These are phyloP conservation scores for Gastrolobium bilobum DNA, from an alignment of 306 rosid species.

Conservation along the genomic window DNA sequence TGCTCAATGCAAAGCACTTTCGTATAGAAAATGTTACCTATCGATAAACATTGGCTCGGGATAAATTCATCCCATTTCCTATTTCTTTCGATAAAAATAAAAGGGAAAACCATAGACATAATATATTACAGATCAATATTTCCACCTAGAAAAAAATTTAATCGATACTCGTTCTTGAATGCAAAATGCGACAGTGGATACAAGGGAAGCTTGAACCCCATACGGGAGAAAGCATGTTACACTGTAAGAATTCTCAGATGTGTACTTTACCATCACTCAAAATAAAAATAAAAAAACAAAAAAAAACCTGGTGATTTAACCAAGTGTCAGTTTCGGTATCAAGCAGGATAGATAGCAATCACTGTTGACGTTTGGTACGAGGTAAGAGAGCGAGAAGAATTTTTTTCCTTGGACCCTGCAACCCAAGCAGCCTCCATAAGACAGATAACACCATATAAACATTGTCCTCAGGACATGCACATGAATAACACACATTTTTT, in stretches of 20 bases:
- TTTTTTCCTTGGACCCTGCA: conserved; percentile 98
- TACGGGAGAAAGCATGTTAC: conserved; percentile 47
- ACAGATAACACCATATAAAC: conserved; percentile 11
- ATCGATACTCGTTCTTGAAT: conserved; percentile 32
- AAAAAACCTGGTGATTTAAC: conserved; percentile 41
- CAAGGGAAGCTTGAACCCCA: conserved; percentile 48
- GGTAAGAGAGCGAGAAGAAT: conserved; percentile 80
- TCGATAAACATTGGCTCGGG: not conserved
- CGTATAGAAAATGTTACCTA: conserved; percentile 4
- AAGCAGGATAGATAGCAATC: conserved; percentile 44
- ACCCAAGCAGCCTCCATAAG: conserved; percentile 52
- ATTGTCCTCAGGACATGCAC: conserved; percentile 15
- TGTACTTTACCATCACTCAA: conserved; percentile 44
- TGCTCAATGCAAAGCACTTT: conserved; percentile 23
- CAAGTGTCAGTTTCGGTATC: conserved; percentile 44
- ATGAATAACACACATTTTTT: not conserved
- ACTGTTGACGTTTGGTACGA: conserved; percentile 69
- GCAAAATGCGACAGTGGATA: conserved; percentile 48
- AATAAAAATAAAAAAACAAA: conserved; percentile 2
- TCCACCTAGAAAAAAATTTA: conserved; percentile 38
- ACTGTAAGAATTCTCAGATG: conserved; percentile 33
- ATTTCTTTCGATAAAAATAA: conserved; percentile 13
- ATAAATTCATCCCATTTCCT: conserved; percentile 41
- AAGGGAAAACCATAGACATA: not conserved
- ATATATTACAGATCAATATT: conserved; percentile 53